Evolutionary conservation across 2,329 filamentous ascomycete species (phyloP).

Genomic region (Aureobasidium sp.): DNA sequence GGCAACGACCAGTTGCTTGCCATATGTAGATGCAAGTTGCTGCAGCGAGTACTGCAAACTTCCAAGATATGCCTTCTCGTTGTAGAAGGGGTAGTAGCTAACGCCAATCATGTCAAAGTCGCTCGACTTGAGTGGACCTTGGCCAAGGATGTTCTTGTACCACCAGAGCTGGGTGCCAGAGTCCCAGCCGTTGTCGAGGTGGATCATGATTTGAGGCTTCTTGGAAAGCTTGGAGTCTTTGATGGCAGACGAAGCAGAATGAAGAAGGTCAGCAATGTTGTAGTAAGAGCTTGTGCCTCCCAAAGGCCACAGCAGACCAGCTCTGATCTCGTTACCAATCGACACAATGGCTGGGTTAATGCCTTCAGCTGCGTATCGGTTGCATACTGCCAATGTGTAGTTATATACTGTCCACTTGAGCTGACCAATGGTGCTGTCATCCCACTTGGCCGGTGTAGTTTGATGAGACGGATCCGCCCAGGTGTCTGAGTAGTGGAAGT

Average conservation of each 20-base stretch:
- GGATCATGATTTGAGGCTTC: slow-evolving; percentile 27
- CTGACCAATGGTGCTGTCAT: slow-evolving; percentile 26
- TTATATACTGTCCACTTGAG: slow-evolving; percentile 27
- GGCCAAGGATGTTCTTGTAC: slow-evolving; percentile 25
- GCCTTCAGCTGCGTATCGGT: slow-evolving; percentile 33
- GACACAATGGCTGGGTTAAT: slow-evolving; percentile 35
- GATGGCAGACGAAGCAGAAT: slow-evolving; percentile 25
- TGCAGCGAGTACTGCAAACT: slow-evolving; percentile 21
- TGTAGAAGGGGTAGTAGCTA: slow-evolving; percentile 28
- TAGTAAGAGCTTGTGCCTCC: slow-evolving; percentile 27
- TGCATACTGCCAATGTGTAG: slow-evolving; percentile 31
- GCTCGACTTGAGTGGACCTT: slow-evolving; percentile 21
- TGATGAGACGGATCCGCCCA: slow-evolving; percentile 33
- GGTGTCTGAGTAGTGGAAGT: slow-evolving; percentile 28
- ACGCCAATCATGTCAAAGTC: slow-evolving; percentile 28
- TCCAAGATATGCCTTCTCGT: slow-evolving; percentile 23
- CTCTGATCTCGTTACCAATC: slow-evolving; percentile 33
- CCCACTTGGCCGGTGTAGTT: slow-evolving; percentile 27
- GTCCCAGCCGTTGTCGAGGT: slow-evolving; percentile 30
- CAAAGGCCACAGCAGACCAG: slow-evolving; percentile 31
- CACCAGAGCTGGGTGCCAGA: slow-evolving; percentile 25
- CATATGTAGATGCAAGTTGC: slow-evolving; percentile 22
- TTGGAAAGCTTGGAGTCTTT: slow-evolving; percentile 22
- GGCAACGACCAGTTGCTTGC: slow-evolving; percentile 23
- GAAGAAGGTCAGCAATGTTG: slow-evolving; percentile 29